Evolutionary conservation across 1,284 basidiomycete genomes (phyloP).

Genomic region (Amylostereum chailletii): DNA sequence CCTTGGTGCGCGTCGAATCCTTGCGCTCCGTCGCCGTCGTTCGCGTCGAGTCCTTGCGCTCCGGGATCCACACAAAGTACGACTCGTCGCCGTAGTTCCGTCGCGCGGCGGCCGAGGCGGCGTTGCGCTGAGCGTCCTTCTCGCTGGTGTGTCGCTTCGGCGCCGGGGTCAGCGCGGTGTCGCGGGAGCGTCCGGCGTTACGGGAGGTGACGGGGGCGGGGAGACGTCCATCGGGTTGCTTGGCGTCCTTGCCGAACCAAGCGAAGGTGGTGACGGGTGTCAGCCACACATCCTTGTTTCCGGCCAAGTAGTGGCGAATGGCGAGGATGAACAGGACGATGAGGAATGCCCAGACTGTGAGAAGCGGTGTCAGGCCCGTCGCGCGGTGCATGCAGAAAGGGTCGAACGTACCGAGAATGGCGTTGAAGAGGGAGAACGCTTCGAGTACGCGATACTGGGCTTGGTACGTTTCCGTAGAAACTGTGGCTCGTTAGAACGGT

Average conservation of each 20-base stretch:
- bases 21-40: neutral
- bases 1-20: neutral
- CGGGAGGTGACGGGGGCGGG: conserved; percentile 25
- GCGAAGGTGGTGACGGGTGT: conserved; percentile 62
- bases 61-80: neutral
- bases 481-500: conserved; percentile 18
- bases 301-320: conserved; percentile 53
- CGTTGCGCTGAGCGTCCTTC: neutral
- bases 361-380: neutral
- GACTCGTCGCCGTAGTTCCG: neutral
- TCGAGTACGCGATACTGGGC: conserved; percentile 75
- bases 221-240: conserved; percentile 19
- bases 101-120: neutral
- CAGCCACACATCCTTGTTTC: conserved; percentile 66
- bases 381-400: neutral
- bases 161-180: neutral
- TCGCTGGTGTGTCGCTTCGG: conserved; percentile 8
- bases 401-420: conserved; percentile 47
- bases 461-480: conserved; percentile 66
- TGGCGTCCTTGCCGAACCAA: conserved; percentile 49
- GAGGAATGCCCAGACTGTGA: conserved; percentile 52
- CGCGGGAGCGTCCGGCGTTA: conserved; percentile 17
- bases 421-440: conserved; percentile 70
- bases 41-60: neutral
- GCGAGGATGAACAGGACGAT: conserved; percentile 54